Base-by-base conservation (phyloP, 805 yeast species). In the Teunomyces barrocoloradensis region DNA sequence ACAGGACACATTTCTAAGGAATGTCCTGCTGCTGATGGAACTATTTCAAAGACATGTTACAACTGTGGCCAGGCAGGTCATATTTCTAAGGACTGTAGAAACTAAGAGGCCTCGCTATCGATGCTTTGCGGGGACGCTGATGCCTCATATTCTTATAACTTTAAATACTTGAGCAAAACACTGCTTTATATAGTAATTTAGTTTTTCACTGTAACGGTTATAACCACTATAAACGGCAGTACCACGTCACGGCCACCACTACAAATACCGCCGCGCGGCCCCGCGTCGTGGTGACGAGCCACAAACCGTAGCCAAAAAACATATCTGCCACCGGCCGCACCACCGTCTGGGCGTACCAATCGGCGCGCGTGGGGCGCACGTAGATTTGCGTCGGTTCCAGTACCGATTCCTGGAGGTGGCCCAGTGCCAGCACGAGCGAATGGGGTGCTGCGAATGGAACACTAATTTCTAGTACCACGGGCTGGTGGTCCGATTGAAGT, bases 1-100 rank as follows among this genome's bases (percentile, higher is more conserved):
- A 75, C 80, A 53, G 97, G 97, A 48, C 97, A 91, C 76, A 82
- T 89, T 60, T 83, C 94, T 53, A 87, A 82, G 69, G 96, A 87
- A 56, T 89, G 97, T 73, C 69, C 78, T 51, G 70, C 81, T 43
- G 77, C 79, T 49, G 63, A 66, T 54, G 69, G 64, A 54, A 61
- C 58, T 57, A 58, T 68, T 51, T 67, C 77, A 54, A 82, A 81
- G 68, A 76, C 84, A 51, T 85, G 90, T 72, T 85, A 84, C 80
- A 79, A 75, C 68, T 85, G 90, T 72, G 85, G 86, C 60, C 75
- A 80, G 64, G 68, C 87, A 45, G 97, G 97, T 56, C 97, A 90
- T 75, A 84, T 90, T 61, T 87, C 96, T 59, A 85, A 80, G 74
- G 89, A 84, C 63, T 88, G 96, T 68, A 23, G 51, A 37, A 37